Percentiles rank a stretch among this genome's conserved stretches.
These are phyloP conservation scores for Pyrenula massariospora DNA, from an alignment of 495 filamentous ascomycete species.

Conservation along the genomic window DNA sequence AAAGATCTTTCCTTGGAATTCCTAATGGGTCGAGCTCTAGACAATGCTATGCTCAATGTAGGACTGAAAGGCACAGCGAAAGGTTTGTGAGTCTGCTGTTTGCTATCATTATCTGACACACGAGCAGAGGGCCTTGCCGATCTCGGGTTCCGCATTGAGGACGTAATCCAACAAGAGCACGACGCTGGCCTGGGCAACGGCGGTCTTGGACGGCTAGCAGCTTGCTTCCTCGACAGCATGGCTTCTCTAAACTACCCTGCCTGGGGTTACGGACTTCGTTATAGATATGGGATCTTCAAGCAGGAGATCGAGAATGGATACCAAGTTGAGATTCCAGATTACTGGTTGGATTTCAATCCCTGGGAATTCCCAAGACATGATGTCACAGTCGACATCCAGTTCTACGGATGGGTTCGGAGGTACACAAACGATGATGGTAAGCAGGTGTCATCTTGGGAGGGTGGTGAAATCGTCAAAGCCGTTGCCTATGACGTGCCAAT, in stretches of 20 bases:
- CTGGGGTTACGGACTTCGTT: slow-evolving; percentile 93
- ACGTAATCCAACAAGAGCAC: slow-evolving; percentile 88
- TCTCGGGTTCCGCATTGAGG: slow-evolving; percentile 92
- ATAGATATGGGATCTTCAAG: slow-evolving; percentile 98
- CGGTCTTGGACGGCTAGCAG: slow-evolving; percentile 85
- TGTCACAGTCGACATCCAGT: slow-evolving; percentile 89
- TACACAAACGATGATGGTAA: slow-evolving; percentile 66
- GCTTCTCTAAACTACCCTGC: slow-evolving; percentile 90
- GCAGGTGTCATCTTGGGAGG: slow-evolving; percentile 64
- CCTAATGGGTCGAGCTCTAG: slow-evolving; percentile 87
- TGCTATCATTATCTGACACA: slow-evolving; percentile 1
- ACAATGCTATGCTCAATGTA: slow-evolving; percentile 97
- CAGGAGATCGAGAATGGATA: slow-evolving; percentile 97
- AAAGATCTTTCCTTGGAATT: slow-evolving; percentile 86
- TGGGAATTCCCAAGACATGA: slow-evolving; percentile 98
- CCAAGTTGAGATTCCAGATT: slow-evolving; percentile 94
- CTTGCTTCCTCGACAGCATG: slow-evolving; percentile 92
- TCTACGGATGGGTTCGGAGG: slow-evolving; percentile 76
- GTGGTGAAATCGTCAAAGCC: slow-evolving; percentile 84
- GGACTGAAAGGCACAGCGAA: slow-evolving; percentile 76
- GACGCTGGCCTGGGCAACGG: slow-evolving; percentile 96
- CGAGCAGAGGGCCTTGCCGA: slow-evolving; percentile 63
- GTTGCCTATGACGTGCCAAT: slow-evolving; percentile 94
- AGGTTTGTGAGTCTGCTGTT: slow-evolving; percentile 30
- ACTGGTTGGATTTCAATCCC: slow-evolving; percentile 98